Evolutionary conservation across 192 early-diverging fungal genomes (phyloP).

Genomic region (Kickxella alabastrina): DNA sequence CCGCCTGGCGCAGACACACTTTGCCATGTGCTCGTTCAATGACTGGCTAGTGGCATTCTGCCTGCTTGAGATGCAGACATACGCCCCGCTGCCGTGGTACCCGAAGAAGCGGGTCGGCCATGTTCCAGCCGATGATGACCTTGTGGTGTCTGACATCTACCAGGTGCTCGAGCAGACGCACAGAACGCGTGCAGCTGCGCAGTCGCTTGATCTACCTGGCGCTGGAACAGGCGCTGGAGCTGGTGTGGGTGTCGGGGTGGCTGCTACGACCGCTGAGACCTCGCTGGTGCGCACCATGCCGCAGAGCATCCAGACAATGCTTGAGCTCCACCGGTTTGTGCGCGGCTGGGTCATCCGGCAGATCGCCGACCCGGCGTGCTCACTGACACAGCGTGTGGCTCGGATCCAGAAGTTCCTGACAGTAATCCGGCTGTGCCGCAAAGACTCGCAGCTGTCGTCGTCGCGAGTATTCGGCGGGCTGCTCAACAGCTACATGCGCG

Average conservation of each 20-base stretch:
- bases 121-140: conserved; percentile 55
- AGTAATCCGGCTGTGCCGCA: conserved; percentile 56
- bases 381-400: conserved; percentile 52
- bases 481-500: conserved; percentile 51
- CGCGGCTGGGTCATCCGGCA: conserved; percentile 66
- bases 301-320: conserved; percentile 61
- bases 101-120: conserved; percentile 42
- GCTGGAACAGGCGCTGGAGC: conserved; percentile 14
- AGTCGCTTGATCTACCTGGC: conserved; percentile 10
- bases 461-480: conserved; percentile 44
- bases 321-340: conserved; percentile 63
- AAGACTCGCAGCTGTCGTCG: conserved; percentile 32
- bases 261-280: conserved; percentile 50
- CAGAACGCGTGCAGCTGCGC: conserved; percentile 20
- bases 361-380: conserved; percentile 49
- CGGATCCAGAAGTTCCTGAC: conserved; percentile 61
- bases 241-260: conserved; percentile 3
- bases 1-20: conserved; percentile 44
- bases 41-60: conserved; percentile 53
- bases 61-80: conserved; percentile 50
- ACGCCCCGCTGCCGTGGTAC: conserved; percentile 51
- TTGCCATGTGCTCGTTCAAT: conserved; percentile 47
- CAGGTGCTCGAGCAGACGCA: conserved; percentile 58
- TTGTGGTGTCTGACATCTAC: conserved; percentile 63
- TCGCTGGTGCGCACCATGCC: conserved; percentile 59